Base-by-base conservation (phyloP, 257 asterid genomes). In the Nicotiana otophora region DNA sequence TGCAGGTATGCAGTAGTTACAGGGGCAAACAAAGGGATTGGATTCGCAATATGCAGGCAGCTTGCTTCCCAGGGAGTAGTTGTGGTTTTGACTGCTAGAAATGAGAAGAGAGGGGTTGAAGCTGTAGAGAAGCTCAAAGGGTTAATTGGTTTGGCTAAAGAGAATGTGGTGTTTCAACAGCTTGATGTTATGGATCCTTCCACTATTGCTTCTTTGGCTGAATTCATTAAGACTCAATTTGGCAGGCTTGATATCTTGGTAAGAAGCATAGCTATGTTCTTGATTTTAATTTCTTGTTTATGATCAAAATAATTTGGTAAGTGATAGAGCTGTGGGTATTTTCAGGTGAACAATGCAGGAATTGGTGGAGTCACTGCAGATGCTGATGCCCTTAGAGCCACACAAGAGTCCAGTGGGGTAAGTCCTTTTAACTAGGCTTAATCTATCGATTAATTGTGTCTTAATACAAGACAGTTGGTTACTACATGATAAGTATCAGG, bases 11-110 rank as follows among this genome's bases (percentile, higher is more conserved):
- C 94, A 1, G 88, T 90, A 39, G 91, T 91, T 4, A 91, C 92
- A 5, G 95, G 95, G 33, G 90, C 89, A 53, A 92, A 90, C 70
- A 92, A 85, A 82, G 96, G 96, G 70, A 90, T 90, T 12, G 96
- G 96, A 7, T 82, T 92, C 0, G 96, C 86, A 48, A 88, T 92
- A 26, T 89, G 93, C 10, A 86, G 85, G 84, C 93, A 92, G 81
- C 86, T 92, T 42, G 91, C 88, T 19, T 84, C 88, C 63, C 46
- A 86, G 53, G 93, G 92, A 8, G 75, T 90, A 17, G 78, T 82
- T 5, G 97, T 91, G 58, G 86, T 90, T 77, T 33, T 90, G 36
- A 89, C 94, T 5, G 92, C 93, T 0, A 88, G 97, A 84, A 87
- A 92, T 78, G 88, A 83, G 48, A 86, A 85, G 20, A 89, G 85